phyloP scores from a whole-genome alignment of 2,329 filamentous ascomycete species.

The Ramichloridium luteum region DNA sequence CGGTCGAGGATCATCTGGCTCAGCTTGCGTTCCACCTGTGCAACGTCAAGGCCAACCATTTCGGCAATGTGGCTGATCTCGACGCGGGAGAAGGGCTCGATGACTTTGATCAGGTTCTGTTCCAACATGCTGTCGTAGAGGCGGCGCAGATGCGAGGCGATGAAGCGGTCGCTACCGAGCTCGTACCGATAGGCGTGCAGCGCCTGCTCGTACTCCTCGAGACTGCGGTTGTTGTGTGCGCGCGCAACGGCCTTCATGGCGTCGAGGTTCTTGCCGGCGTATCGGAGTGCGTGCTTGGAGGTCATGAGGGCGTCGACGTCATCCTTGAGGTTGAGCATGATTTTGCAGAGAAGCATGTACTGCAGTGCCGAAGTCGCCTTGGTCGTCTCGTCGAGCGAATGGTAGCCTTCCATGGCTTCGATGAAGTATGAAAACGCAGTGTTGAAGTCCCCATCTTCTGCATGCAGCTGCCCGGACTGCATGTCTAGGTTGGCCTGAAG shows the following conservation, averaged over 20 bases:
- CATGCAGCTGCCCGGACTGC: slow-evolving; percentile 98
- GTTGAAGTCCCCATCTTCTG: slow-evolving; percentile 98
- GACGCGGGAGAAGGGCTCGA: slow-evolving; percentile 94
- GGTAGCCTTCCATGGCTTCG: slow-evolving; percentile 94
- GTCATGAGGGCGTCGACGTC: slow-evolving; percentile 92
- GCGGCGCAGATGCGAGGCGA: slow-evolving; percentile 88
- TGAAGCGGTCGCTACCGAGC: slow-evolving; percentile 87
- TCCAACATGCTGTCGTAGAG: slow-evolving; percentile 98
- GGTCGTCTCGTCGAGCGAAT: slow-evolving; percentile 72
- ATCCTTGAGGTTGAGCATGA: slow-evolving; percentile 95
- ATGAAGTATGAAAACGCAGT: slow-evolving; percentile 99
- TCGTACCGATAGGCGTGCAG: slow-evolving; percentile 84
- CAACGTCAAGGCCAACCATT: slow-evolving; percentile 91
- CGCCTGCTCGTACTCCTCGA: slow-evolving; percentile 94
- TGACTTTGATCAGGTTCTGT: slow-evolving; percentile 99
- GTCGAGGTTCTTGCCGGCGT: slow-evolving; percentile 88
- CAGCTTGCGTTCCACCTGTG: slow-evolving; percentile 94
- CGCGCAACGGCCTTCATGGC: slow-evolving; percentile 98
- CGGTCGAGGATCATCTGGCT: slow-evolving; percentile 99
- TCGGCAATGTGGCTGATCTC: slow-evolving; percentile 95
- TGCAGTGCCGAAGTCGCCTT: slow-evolving; percentile 96
- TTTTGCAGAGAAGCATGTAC: slow-evolving; percentile 99
- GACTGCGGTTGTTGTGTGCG: slow-evolving; percentile 84
- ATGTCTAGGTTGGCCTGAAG: slow-evolving; percentile 95
- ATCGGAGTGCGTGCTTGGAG: slow-evolving; percentile 93